Evolutionary conservation across 306 rosid genomes (phyloP), one percentile per base, ranked within the genome.

Genomic region (Quercus glauca): DNA sequence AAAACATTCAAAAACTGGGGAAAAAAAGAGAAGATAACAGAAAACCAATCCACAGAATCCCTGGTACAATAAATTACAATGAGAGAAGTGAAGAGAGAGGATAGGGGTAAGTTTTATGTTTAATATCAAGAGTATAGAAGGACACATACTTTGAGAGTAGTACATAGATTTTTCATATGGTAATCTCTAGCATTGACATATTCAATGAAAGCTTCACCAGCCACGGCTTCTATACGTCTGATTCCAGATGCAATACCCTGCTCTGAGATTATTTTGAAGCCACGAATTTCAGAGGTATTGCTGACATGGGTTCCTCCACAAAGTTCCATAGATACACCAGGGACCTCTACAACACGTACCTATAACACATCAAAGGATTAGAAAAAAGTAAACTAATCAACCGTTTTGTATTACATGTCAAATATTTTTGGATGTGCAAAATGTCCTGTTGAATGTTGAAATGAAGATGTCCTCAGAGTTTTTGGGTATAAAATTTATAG

Each of bases 331-430:
- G 99, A 95, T 73, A 92, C 96, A 73, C 96, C 97, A 25, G 97
- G 99, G 82, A 92, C 97, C 85, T 95, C 99, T 76, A 95, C 94
- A 65, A 95, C 99, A 28, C 97, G 97, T 73, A 95, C 99, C 99
- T 95, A 81, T 79, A 86, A 64, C 33, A 73, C 60, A 78, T 63
- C 85, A 86, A 81, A 76, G 64, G 81, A 45, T 67, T 35, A 41
- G 64, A 71, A 64, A 72, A 73, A 71, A 80, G 52, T 60, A 57
- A 55, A 68, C 4, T 37, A 9, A 63, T 8, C 8, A n/a, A 23
- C n/a, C 23, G 14, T 58, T 74, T 73, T 52, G 72, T 68, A 58
- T 43, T 73, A 31, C 65, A 56, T 29, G 35, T 9, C 5, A 14
- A 78, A 37, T 45, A 45, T 65, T 78, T 60, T 10, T 57, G 43